phyloP scores from a whole-genome alignment of 768 basidiomycete species.

The Lentinula guzmanii region DNA sequence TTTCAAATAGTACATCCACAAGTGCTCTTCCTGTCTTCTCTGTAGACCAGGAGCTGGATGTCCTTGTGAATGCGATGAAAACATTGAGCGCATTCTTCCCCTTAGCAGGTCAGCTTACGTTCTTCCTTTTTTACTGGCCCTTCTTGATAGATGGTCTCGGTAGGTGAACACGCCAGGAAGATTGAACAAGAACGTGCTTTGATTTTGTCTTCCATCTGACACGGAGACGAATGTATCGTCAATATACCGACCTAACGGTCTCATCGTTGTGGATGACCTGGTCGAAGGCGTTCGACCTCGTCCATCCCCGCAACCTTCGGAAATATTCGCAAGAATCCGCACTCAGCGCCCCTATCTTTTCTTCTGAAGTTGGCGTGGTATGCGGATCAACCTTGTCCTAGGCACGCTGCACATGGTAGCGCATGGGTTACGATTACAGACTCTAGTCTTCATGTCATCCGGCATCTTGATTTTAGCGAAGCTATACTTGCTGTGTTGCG shows the following conservation, averaged over 20 bases:
- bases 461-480: neutral
- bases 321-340: neutral
- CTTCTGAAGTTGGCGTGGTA: neutral
- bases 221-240: neutral
- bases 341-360: neutral
- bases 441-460: neutral
- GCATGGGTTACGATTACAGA: neutral
- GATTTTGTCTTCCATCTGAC: neutral
- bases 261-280: neutral
- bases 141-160: neutral
- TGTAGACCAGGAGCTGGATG: constrained; percentile 25
- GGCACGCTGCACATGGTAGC: neutral
- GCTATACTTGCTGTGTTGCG: neutral
- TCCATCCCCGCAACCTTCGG: neutral
- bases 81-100: constrained; percentile 28
- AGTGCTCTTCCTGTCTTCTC: constrained; percentile 12
- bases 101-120: constrained; percentile 21
- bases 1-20: constrained; percentile 12
- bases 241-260: neutral
- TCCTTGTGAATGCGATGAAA: constrained; percentile 27
- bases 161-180: neutral
- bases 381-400: neutral
- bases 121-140: neutral
- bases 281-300: too few relatives aligned
- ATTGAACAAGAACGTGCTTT: neutral